phyloP scores from a whole-genome alignment of 225 moss, liverwort and hornwort genomes.

The Polytrichum commune region DNA sequence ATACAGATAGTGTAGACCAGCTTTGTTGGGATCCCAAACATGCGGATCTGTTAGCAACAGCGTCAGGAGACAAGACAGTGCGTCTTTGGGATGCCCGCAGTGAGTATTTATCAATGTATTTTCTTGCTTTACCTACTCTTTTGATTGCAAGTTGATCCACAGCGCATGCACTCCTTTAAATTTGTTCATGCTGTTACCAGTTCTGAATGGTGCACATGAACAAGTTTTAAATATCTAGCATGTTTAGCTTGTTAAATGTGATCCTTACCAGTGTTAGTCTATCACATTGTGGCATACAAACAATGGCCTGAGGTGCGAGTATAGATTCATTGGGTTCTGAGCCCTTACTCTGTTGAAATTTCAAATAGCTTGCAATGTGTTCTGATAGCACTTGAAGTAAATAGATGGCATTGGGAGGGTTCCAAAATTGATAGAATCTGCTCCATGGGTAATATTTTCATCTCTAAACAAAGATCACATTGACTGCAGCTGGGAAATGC shows the following conservation, averaged over 20 bases:
- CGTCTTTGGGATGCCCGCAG: constrained; percentile 99
- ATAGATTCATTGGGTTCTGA: too few relatives aligned
- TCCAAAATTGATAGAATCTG: too few relatives aligned
- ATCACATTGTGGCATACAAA: too few relatives aligned
- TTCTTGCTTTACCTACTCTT: constrained; percentile 28
- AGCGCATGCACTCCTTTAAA: not conserved
- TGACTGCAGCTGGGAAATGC: constrained; percentile 84
- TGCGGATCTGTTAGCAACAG: constrained; percentile 92
- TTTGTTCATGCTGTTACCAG: too few relatives aligned
- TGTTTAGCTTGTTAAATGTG: too few relatives aligned
- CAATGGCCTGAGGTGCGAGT: too few relatives aligned
- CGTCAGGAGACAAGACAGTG: constrained; percentile 99
- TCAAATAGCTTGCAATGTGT: constrained; percentile 3
- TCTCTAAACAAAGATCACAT: constrained; percentile 2
- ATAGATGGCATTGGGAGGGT: not conserved
- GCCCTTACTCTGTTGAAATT: too few relatives aligned
- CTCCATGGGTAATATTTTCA: not conserved
- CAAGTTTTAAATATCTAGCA: too few relatives aligned
- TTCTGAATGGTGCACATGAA: too few relatives aligned
- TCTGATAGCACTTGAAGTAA: constrained; percentile 1
- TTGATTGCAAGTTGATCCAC: too few relatives aligned
- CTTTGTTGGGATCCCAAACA: constrained; percentile 99
- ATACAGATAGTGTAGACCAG: constrained; percentile 97
- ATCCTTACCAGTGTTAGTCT: too few relatives aligned
- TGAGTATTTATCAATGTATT: constrained; percentile 77